Percentiles rank a stretch among this genome's conserved stretches.
Evolutionary conservation across 768 basidiomycete species (phyloP).

Genomic region (Lactarius akahatsu): DNA sequence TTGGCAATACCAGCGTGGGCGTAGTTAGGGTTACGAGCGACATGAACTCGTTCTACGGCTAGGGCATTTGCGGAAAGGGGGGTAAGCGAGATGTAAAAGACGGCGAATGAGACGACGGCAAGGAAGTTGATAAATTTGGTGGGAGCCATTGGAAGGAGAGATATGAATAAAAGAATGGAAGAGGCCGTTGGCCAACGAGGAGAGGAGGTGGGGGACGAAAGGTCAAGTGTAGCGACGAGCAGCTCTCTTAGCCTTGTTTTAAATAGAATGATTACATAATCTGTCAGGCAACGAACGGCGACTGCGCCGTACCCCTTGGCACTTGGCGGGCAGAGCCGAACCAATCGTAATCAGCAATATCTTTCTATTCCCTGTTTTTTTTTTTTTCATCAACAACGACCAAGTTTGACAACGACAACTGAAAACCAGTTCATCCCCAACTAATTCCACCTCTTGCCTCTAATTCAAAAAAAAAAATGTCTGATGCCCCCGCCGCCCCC

Average conservation of each 20-base stretch:
- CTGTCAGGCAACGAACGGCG: neutral
- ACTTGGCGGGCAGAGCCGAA: slow-evolving; percentile 17
- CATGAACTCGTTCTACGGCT: slow-evolving; percentile 39
- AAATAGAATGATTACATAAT: slow-evolving; percentile 11
- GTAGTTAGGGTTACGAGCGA: slow-evolving; percentile 47
- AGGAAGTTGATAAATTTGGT: slow-evolving; percentile 56
- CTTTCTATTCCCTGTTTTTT: slow-evolving; percentile 47
- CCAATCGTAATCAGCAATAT: slow-evolving; percentile 25
- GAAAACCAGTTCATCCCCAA: slow-evolving; percentile 70
- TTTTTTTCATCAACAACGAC: slow-evolving; percentile 45
- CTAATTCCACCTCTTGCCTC: slow-evolving; percentile 54
- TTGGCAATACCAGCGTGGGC: slow-evolving; percentile 48
- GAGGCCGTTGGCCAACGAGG: slow-evolving; percentile 5
- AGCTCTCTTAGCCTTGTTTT: neutral
- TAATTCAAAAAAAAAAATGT: slow-evolving; percentile 66
- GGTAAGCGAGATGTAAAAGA: slow-evolving; percentile 52
- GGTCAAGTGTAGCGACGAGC: neutral
- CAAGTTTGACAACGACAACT: slow-evolving; percentile 79
- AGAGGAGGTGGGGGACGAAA: neutral
- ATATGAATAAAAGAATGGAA: slow-evolving; percentile 5
- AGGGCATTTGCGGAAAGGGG: slow-evolving; percentile 54
- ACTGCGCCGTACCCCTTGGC: neutral
- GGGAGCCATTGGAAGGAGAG: slow-evolving; percentile 43
- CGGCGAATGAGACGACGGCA: slow-evolving; percentile 55
- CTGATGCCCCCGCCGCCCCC: slow-evolving; percentile 86